phyloP scores from a whole-genome alignment of 108 stramenopile species.

The Thalassiosira profunda region DNA sequence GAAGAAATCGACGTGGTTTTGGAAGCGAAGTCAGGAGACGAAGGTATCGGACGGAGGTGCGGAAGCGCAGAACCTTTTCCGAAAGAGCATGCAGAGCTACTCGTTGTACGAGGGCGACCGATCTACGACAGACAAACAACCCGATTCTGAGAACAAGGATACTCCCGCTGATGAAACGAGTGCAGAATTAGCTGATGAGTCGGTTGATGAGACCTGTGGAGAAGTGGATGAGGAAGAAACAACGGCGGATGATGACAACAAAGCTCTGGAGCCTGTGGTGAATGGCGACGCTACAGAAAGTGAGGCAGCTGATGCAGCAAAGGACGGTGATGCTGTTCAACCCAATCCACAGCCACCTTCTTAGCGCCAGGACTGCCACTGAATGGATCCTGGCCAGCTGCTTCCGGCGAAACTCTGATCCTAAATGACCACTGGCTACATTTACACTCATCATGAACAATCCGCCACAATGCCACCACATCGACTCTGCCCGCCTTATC shows the following conservation, averaged over 20 bases:
- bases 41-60: slow-evolving; percentile 6
- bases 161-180: neutral
- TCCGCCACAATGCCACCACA: too few species aligned
- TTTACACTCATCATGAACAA: too few species aligned
- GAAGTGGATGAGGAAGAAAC: neutral
- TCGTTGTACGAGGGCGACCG: slow-evolving; percentile 40
- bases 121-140: neutral
- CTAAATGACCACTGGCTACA: too few species aligned
- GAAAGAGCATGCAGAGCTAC: slow-evolving; percentile 50
- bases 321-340: too few species aligned
- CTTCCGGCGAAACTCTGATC: too few species aligned
- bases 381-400: too few species aligned
- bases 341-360: too few species aligned
- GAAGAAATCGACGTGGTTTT: slow-evolving; percentile 40
- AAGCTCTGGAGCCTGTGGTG: too few species aligned
- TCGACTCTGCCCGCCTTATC: too few species aligned
- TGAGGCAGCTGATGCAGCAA: neutral
- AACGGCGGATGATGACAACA: neutral
- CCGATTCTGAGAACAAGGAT: slow-evolving; percentile 5
- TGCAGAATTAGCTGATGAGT: neutral
- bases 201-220: neutral
- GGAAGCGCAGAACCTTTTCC: slow-evolving; percentile 40
- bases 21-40: slow-evolving; percentile 18
- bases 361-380: too few species aligned
- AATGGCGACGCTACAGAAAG: neutral